phyloP scores from a whole-genome alignment of 1,284 basidiomycete genomes.

The Mrakiaceae sp. region DNA sequence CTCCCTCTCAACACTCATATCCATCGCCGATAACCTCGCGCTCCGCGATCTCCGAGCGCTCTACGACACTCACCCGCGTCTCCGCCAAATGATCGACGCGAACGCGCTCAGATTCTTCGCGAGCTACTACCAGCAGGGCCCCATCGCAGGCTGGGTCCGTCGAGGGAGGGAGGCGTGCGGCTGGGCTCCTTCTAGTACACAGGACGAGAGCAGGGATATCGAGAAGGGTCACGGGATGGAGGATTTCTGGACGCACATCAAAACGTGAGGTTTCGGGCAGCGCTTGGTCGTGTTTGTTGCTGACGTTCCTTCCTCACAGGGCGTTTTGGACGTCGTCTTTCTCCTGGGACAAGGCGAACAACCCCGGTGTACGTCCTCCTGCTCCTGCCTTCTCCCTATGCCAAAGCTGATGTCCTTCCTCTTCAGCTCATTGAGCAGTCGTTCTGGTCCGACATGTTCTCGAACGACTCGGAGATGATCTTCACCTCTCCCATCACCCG shows the following conservation, averaged over 20 bases:
- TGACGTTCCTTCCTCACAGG: background rate
- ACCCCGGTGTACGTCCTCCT: background rate
- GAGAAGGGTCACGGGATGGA: background rate
- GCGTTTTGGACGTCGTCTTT: conserved; percentile 1
- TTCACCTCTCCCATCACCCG: background rate
- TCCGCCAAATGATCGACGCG: no score
- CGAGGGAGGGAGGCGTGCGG: no score
- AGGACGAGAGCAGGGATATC: no score
- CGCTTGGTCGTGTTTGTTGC: background rate
- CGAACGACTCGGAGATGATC: no score
- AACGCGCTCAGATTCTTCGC: no score
- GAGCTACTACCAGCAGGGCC: no score
- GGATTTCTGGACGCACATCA: conserved; percentile 8
- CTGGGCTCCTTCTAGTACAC: no score
- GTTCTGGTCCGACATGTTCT: background rate
- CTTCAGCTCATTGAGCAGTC: conserved; percentile 1
- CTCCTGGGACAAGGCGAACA: background rate
- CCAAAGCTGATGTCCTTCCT: background rate
- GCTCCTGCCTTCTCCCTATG: background rate
- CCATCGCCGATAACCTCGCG: no score
- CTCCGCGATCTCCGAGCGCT: no score
- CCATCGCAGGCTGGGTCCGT: no score
- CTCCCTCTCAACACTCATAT: no score
- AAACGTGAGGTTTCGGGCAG: background rate
- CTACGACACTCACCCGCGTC: no score